Evolutionary conservation across 345 rosid genomes (phyloP).

Genomic region (Eucalyptus marginata): DNA sequence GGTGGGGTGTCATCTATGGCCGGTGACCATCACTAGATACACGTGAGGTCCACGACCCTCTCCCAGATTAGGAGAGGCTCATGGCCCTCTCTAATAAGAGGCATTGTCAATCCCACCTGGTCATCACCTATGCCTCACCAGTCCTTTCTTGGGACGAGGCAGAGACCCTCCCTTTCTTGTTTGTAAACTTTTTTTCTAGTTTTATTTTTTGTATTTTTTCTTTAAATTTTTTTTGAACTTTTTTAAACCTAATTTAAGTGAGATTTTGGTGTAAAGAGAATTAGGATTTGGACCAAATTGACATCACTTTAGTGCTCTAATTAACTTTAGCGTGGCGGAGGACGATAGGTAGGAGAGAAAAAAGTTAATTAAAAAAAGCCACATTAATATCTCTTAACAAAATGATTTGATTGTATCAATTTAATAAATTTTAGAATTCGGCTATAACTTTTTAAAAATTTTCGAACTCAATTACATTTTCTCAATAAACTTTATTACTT

Average conservation of each 20-base stretch:
- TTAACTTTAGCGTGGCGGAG: not conserved
- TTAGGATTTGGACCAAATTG: not conserved
- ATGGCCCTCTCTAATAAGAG: too few species aligned
- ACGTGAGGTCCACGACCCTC: too few species aligned
- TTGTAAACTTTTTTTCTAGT: not conserved
- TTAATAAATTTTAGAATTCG: too few species aligned
- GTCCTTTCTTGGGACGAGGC: not conserved
- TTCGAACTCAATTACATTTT: too few species aligned
- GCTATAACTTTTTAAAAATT: accelerated
- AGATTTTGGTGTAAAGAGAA: too few species aligned
- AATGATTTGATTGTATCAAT: not conserved
- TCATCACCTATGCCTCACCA: not conserved
- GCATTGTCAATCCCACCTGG: not conserved
- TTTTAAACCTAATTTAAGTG: not conserved
- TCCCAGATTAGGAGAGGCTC: too few species aligned
- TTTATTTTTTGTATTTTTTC: too few species aligned
- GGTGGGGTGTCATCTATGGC: accelerated
- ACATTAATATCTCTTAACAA: accelerated
- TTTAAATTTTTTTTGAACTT: not conserved
- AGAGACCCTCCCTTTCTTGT: not conserved
- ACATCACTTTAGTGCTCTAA: not conserved
- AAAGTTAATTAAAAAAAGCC: too few species aligned
- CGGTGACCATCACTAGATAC: not conserved
- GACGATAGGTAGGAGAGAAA: not conserved
- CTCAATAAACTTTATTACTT: too few species aligned